Base-by-base conservation (phyloP, 176 grass and related monocot genomes). In the Carex parvula region DNA sequence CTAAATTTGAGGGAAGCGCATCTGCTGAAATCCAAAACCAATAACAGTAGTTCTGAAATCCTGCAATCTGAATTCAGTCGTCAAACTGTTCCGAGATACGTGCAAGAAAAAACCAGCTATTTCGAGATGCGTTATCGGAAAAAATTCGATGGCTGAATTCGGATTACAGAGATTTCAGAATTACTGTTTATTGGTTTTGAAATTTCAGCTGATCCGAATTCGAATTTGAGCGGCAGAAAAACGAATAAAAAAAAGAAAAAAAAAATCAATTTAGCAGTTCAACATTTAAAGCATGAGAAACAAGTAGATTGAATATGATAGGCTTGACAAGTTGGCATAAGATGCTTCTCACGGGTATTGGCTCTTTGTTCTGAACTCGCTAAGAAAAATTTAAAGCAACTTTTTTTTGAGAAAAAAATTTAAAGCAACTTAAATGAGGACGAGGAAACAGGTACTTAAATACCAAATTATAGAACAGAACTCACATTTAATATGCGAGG, bases 261-360 rank as follows among this genome's bases (percentile, higher is more conserved):
- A 26, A 26, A n/a, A 61, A 24, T 61, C 1, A 62, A 10, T 70
- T 20, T 71, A 33, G 33, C 1, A 15, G 37, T 44, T 44, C 3
- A 71, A 21, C 37, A 71, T 44, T 42, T 44, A 71, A 71, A 44
- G 5, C 8, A 20, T 17, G 32, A 70, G 37, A 70, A 42, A 42
- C 6, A 18, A 18, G 35, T 39, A 17, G 15, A 69, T 41, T 18
- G 20, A 68, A 33, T 33, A 13, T 16, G 24, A 14, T 32, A 4
- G 15, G 7, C 6, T 41, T 68, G 65, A 14, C 65, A 39, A 39
- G 65, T 69, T 41, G 72, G 10, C 12, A 55, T 26, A n/a, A 10
- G 44, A 64, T 44, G 29, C 8, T 10, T 60, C n/a, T 81, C 79
- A 81, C 79, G 58, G 20, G 79, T 26, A 81, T 62, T 81, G 57